Percentiles rank a stretch among this genome's conserved stretches.
These are phyloP conservation scores for Pseudogymnoascus sp. DNA, from an alignment of 2,329 filamentous ascomycete species.

Conservation along the genomic window DNA sequence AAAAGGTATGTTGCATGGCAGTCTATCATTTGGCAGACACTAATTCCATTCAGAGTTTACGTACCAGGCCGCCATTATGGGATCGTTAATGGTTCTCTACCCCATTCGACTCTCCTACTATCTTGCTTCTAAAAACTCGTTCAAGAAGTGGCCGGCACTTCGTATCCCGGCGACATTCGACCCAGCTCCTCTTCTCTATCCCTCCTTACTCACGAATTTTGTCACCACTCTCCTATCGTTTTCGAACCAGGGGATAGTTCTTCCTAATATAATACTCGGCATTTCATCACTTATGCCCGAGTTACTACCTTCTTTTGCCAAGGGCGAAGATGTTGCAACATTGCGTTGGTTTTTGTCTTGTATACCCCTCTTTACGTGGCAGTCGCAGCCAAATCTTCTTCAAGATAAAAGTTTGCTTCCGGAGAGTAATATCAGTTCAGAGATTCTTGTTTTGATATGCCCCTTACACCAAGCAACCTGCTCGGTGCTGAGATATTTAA, in stretches of 20 bases:
- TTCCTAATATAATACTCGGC: slow-evolving; percentile 76
- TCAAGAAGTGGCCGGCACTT: slow-evolving; percentile 28
- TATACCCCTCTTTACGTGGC: slow-evolving; percentile 48
- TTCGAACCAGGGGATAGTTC: slow-evolving; percentile 52
- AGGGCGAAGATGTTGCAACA: slow-evolving; percentile 51
- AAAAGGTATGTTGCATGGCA: slow-evolving; percentile 37
- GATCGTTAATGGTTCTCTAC: slow-evolving; percentile 44
- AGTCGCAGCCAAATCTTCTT: not conserved
- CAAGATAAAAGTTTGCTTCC: slow-evolving; percentile 16
- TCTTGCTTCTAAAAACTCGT: slow-evolving; percentile 24
- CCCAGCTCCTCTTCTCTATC: slow-evolving; percentile 85
- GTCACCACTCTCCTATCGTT: slow-evolving; percentile 68
- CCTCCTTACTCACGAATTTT: slow-evolving; percentile 65
- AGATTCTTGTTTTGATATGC: slow-evolving; percentile 54
- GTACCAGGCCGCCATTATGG: slow-evolving; percentile 27
- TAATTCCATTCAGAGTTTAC: slow-evolving; percentile 25
- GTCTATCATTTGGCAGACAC: slow-evolving; percentile 6
- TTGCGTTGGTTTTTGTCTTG: slow-evolving; percentile 76
- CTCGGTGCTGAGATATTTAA: slow-evolving; percentile 67
- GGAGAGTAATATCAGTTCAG: slow-evolving; percentile 31
- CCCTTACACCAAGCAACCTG: slow-evolving; percentile 76
- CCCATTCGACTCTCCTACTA: slow-evolving; percentile 51
- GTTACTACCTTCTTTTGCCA: slow-evolving; percentile 57
- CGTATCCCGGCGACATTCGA: slow-evolving; percentile 72
- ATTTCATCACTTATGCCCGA: slow-evolving; percentile 68